Evolutionary conservation across 2,329 filamentous ascomycete genomes (phyloP), one percentile per base, ranked within the genome.

Genomic region (Exophiala xenobiotica): DNA sequence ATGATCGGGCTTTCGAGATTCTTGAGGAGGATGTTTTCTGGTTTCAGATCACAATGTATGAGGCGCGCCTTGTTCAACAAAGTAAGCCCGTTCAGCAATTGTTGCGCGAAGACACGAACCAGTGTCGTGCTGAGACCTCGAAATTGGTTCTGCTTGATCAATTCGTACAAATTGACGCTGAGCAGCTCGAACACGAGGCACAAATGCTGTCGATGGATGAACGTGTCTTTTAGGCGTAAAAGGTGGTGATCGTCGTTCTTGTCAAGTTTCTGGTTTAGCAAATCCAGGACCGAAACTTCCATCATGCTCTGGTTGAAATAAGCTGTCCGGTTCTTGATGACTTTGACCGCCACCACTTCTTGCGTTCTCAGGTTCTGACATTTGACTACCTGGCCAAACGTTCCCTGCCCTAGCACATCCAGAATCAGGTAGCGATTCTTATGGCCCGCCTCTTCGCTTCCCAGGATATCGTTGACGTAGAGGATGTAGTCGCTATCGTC

Each of bases 281-380:
- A 68, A 70, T 99, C 93, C 51, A 99, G 78, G 19, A 99, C 93
- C 1, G 93, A 99, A 24, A 99, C 93, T 68, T 99, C 93, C 93
- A 99, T 99, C 93, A 99, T 99, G 70, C 93, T 97, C 71, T 99
- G 93, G 68, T 99, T 99, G 76, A 99, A 99, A 70, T 99, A 99
- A 29, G 93, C 93, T 1, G 93, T 99, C 64, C 92, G 86, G 71
- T 99, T 99, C 75, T 99, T 99, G 74, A 99, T 93, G 48, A 99
- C 93, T 74, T 99, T 99, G 61, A 99, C 93, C 3, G 93, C 93
- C 38, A 99, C 93, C 31, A 99, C 93, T 72, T 99, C 93, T 69
- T 96, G 91, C 0, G 93, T 97, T 74, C 96, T 96, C 63, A 99
- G 73, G 64, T 99, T 99, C 70, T 99, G 93, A 68, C 93, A 99